phyloP scores from a whole-genome alignment of 139 green algal species.

The Yamagishiella unicocca region DNA sequence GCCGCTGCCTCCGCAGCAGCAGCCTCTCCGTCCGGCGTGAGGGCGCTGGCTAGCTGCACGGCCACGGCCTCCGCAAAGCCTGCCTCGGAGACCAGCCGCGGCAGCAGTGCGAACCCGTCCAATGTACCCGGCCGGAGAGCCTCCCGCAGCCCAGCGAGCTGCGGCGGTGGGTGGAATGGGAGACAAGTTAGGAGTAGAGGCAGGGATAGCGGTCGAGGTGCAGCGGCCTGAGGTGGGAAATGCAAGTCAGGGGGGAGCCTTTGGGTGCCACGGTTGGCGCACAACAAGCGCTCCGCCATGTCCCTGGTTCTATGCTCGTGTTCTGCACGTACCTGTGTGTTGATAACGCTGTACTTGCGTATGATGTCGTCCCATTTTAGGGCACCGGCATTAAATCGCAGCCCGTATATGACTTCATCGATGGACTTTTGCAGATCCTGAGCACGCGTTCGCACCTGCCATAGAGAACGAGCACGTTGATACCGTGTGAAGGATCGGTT shows the following conservation, averaged over 20 bases:
- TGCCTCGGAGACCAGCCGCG: slow-evolving; percentile 22
- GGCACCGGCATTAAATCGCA: not conserved
- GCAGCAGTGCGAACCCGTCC: slow-evolving; percentile 40
- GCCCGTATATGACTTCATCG: slow-evolving; percentile 30
- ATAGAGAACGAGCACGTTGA: not conserved
- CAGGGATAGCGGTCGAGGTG: not conserved
- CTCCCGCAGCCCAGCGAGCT: slow-evolving; percentile 36
- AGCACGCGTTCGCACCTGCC: slow-evolving; percentile 16
- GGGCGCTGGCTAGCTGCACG: slow-evolving; percentile 2
- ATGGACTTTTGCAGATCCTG: slow-evolving; percentile 40
- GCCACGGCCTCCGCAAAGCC: slow-evolving; percentile 41
- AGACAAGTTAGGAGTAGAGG: not conserved
- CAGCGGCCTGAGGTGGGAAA: not conserved
- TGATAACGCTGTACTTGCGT: slow-evolving; percentile 49
- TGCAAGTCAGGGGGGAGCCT: not conserved
- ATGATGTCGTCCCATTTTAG: slow-evolving; percentile 48
- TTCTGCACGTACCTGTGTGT: slow-evolving; percentile 9
- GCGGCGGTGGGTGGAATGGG: not conserved
- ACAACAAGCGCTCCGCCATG: no score
- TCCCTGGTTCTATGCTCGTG: no score
- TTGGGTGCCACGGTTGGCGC: no score
- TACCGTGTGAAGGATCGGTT: no score
- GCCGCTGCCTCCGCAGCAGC: slow-evolving; percentile 22
- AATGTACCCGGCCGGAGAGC: slow-evolving; percentile 29
- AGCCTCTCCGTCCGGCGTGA: slow-evolving; percentile 36